A percentile compares a stretch with the other conserved stretches of the same genome.
Evolutionary conservation across 257 asterid species (phyloP).

Genomic region (Solanum lycopersicoides): DNA sequence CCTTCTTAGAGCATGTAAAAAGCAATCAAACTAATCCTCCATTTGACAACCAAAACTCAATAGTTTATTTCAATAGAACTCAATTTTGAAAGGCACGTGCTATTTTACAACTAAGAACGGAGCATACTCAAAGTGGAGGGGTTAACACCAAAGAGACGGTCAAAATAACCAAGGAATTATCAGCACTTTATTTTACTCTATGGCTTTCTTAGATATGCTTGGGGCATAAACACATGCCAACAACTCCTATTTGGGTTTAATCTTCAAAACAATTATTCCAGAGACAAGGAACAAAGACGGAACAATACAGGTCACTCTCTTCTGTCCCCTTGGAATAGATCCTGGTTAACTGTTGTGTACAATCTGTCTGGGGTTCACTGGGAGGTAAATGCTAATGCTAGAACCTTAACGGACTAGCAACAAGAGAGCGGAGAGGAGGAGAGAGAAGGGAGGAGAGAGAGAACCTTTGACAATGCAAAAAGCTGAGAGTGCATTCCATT

Average conservation of each 20-base stretch:
- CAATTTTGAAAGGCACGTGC: neutral
- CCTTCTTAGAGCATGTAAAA: neutral
- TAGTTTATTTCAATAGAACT: neutral
- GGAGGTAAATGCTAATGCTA: neutral
- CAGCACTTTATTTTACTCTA: neutral
- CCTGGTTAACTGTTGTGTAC: neutral
- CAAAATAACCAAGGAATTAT: neutral
- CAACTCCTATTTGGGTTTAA: neutral
- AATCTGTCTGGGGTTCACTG: neutral
- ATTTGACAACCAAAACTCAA: neutral
- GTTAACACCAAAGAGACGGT: neutral
- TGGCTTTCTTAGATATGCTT: neutral
- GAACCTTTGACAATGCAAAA: constrained; percentile 90
- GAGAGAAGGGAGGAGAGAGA: constrained; percentile 7
- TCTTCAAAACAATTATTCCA: neutral
- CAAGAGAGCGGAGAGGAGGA: neutral
- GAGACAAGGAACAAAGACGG: neutral
- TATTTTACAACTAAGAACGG: neutral
- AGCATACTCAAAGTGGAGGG: neutral
- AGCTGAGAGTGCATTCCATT: constrained; percentile 99
- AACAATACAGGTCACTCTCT: neutral
- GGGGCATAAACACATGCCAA: neutral
- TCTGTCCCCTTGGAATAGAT: neutral
- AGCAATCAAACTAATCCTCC: neutral
- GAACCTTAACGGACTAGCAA: neutral